Evolutionary conservation across 352 stramenopile genomes (phyloP), one percentile per base, ranked within the genome.

Genomic region (Plasmopara viticola): DNA sequence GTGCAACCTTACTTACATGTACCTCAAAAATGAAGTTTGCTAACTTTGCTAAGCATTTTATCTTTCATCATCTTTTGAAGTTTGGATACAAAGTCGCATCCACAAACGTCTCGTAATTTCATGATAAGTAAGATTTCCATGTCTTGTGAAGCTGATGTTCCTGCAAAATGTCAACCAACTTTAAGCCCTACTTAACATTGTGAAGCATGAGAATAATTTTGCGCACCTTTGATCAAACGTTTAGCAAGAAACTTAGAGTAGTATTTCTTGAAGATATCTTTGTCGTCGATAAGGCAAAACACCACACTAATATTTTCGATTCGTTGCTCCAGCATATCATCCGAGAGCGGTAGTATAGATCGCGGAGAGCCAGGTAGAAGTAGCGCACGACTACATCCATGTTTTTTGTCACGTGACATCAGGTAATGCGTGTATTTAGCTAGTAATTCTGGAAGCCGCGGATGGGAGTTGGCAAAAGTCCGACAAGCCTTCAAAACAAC

Each of bases 201-300:
- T 28, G 10, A 47, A 12, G 10, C 47, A 35, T 35, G 5, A 12
- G 2, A 12, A 15, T 13, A 38, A 35, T 12, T 34, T 45, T 28
- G 9, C 18, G 1, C 58, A 90, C 80, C 84, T 86, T 90, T 89
- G 57, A 94, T 90, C 15, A 94, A 63, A 3, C 84, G 70, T 44
- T 92, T 91, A 6, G 84, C 77, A 37, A 94, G 50, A 58, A 87
- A 87, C 49, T 91, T 94, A 2, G 84, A 79, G 49, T 94, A 94
- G 50, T 87, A 92, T 43, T 90, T 90, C 55, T 94, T 91, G 79
- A 94, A 94, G 10, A 94, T 63, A 52, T 94, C 84, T 56, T 94
- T 94, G 70, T 94, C 84, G 30, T 94, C 81, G 43, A 94, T 86
- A n/a, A 94, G 65, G 46, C 81, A 91, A 53, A 94, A 94, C 17